Evolutionary conservation across 805 yeast genomes (phyloP), one percentile per base, ranked within the genome.

Genomic region (Saturnispora ahearnii): DNA sequence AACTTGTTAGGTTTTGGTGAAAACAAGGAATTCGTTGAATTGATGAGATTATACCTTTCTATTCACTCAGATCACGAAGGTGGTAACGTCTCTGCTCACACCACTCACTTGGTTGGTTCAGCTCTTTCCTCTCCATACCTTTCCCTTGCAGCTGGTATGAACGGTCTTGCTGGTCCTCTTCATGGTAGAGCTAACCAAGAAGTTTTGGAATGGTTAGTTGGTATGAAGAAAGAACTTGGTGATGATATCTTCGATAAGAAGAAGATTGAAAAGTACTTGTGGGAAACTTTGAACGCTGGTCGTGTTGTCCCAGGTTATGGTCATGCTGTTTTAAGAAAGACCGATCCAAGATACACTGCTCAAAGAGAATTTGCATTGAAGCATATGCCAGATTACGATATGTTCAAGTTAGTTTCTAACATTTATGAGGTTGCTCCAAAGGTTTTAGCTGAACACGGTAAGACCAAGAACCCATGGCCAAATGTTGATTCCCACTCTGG

Each of bases 381-480:
- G 56, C 86, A 82, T 70, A 74, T 82, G 78, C 88, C 90, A 65
- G 84, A 84, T 66, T 83, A 81, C 67, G 87, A 81, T 60, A 69
- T 84, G 67, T 86, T 85, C 79, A 80, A 81, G 73, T 76, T 86
- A 52, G 93, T 86, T 41, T 78, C 86, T 51, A 76, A 78, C 64
- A 81, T 85, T 63, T 84, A 82, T 71, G 83, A 84, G 69, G 86
- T 85, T 61, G 93, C 93, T 55, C 93, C 93, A 70, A 76, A 69
- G 58, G 91, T 85, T 46, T 77, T 85, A 60, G 81, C 85, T 60
- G 74, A 82, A 72, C 91, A 85, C 69, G 93, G 91, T 69, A 86
- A 86, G 79, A 85, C 91, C 65, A 84, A 85, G 79, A 85, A 85
- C 79, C 93, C 93, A 72, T 85, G 89, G 89, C 93, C 95, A 71